Evolutionary conservation across 345 rosid species (phyloP), one percentile per base, ranked within the genome.

Genomic region (Camelina sativa): DNA sequence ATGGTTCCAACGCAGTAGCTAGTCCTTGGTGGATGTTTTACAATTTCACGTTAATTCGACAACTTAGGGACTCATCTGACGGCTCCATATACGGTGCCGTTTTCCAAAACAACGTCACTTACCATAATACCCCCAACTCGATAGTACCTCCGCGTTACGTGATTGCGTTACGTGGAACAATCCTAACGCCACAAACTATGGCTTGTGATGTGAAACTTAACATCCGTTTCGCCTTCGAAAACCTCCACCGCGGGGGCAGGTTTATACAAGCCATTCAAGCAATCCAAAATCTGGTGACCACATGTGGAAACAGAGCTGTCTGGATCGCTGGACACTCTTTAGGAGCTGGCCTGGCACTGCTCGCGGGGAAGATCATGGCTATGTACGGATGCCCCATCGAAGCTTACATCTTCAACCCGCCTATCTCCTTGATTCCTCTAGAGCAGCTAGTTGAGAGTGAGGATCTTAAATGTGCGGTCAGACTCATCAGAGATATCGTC

Each of bases 251-350:
- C 62, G 82, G 77, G 30, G 72, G 80, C 7, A 83, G 85, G 4
- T 82, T 75, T 56, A 72, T 70, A 66, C 76, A 77, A 11, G 84
- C 80, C 25, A 77, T 85, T 47, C 76, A 82, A 73, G 85, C 76
- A 32, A 63, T 78, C n/a, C 56, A 79, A 53, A 44, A 61, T 15
- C 16, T 62, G 40, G 79, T 84, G 63, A 38, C 69, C 9, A 2
- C 56, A 4, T 63, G 40, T 8, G 80, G 84, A 15, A 7, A 17
- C 16, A 60, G 73, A 6, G 70, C 72, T 62, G 62, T 85, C 5
- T 87, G 86, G 91, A 57, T 87, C 43, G 75, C 84, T 0, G 89
- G 91, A 30, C 91, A 87, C 67, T 87, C 89, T 69, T 84, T 85
- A 6, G 91, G 91, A 19, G 81, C 89, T 57, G 88, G 84, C 35